phyloP scores from a whole-genome alignment of 345 rosid genomes.

The Lagerstroemia speciosa region DNA sequence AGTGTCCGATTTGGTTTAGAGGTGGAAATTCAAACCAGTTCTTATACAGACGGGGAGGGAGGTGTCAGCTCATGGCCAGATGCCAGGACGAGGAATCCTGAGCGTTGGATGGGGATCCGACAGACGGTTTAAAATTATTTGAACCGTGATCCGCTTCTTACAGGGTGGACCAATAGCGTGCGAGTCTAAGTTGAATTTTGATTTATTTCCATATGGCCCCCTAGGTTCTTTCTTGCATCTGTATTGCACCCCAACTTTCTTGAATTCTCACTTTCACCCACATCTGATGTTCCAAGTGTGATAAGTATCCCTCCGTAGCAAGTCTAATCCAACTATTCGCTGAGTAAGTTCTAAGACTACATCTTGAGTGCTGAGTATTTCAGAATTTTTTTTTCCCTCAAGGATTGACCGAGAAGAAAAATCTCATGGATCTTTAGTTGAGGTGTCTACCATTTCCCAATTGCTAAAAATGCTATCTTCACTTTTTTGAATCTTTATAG shows the following conservation, averaged over 20 bases:
- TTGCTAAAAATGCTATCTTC: too few relatives aligned
- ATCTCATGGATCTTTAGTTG: too few relatives aligned
- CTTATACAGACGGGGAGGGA: background rate
- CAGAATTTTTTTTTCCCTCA: too few relatives aligned
- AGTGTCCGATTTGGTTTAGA: background rate
- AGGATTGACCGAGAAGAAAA: too few relatives aligned
- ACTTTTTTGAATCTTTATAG: too few relatives aligned
- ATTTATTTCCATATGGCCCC: background rate
- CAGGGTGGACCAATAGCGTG: background rate
- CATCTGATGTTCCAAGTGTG: too few relatives aligned
- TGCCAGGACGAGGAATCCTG: background rate
- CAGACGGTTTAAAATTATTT: background rate
- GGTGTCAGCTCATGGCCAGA: background rate
- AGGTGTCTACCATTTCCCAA: too few relatives aligned
- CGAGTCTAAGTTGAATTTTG: background rate
- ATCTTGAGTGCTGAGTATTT: too few relatives aligned
- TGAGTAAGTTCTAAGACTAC: too few relatives aligned
- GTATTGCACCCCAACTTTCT: background rate
- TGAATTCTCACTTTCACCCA: too few relatives aligned
- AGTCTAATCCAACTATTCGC: too few relatives aligned
- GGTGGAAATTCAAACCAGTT: background rate
- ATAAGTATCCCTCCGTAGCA: too few relatives aligned
- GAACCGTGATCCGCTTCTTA: background rate
- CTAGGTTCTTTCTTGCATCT: background rate
- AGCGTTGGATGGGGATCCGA: background rate